Evolutionary conservation across 2,329 filamentous ascomycete genomes (phyloP).

Genomic region (Aspergillus chevalieri): DNA sequence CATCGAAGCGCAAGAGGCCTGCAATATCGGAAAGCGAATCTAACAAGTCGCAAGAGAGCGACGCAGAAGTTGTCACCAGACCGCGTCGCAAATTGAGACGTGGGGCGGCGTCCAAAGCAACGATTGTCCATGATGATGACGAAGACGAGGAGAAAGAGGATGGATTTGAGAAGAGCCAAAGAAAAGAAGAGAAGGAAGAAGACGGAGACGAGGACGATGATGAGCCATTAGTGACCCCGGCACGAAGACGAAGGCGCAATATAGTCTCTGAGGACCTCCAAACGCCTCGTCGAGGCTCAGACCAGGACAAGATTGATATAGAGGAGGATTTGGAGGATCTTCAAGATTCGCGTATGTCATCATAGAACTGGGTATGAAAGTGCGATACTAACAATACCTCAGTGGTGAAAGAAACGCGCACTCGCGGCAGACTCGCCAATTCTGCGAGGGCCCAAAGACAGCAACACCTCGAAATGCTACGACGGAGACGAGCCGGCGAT

Average conservation of each 20-base stretch:
- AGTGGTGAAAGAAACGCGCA: slow-evolving; percentile 35
- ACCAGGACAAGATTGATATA: slow-evolving; percentile 36
- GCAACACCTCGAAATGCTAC: slow-evolving; percentile 38
- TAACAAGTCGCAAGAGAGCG: slow-evolving; percentile 14
- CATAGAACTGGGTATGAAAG: neutral
- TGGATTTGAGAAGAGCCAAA: neutral
- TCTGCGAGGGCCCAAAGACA: slow-evolving; percentile 35
- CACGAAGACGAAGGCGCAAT: slow-evolving; percentile 18
- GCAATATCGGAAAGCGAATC: slow-evolving; percentile 3
- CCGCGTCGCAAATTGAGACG: slow-evolving; percentile 24
- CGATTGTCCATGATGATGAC: slow-evolving; percentile 21
- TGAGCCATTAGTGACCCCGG: slow-evolving; percentile 21
- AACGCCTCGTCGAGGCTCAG: slow-evolving; percentile 17
- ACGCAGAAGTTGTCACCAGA: slow-evolving; percentile 19
- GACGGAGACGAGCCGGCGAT: slow-evolving; percentile 38
- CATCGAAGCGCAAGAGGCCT: slow-evolving; percentile 13
- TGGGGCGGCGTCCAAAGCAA: slow-evolving; percentile 17
- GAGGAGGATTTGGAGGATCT: slow-evolving; percentile 42
- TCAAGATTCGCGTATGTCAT: slow-evolving; percentile 35
- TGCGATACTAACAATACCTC: neutral
- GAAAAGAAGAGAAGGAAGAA: neutral
- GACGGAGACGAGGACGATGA: slow-evolving; percentile 22
- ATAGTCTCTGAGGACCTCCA: slow-evolving; percentile 11
- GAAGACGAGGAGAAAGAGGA: slow-evolving; percentile 14
- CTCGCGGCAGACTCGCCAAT: slow-evolving; percentile 34